Evolutionary conservation across 768 basidiomycete species (phyloP).

Genomic region (Lenzites betulinus): DNA sequence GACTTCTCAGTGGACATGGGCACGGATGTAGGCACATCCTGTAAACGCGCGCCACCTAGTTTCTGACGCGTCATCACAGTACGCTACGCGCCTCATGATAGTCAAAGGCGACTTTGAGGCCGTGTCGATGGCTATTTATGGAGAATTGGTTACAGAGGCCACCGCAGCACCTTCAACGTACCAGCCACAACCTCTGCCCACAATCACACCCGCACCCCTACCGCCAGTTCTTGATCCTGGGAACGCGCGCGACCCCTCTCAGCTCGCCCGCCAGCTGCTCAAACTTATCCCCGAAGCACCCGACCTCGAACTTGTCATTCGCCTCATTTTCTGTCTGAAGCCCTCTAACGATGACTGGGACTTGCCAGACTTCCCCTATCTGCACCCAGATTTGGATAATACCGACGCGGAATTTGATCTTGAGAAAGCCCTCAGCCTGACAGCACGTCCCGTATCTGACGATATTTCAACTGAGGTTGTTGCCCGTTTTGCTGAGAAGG

Average conservation of each 20-base stretch:
- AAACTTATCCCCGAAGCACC: slow-evolving; percentile 62
- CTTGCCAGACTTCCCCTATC: slow-evolving; percentile 66
- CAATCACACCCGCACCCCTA: slow-evolving; percentile 41
- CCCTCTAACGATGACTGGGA: slow-evolving; percentile 83
- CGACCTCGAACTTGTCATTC: slow-evolving; percentile 61
- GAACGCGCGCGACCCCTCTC: slow-evolving; percentile 58
- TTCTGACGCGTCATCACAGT: slow-evolving; percentile 39
- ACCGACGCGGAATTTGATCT: slow-evolving; percentile 56
- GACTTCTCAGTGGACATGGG: slow-evolving; percentile 76
- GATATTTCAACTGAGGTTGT: slow-evolving; percentile 52
- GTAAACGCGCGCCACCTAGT: background rate
- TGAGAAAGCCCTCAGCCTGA: slow-evolving; percentile 53
- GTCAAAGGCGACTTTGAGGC: slow-evolving; percentile 72
- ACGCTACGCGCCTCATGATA: slow-evolving; percentile 77
- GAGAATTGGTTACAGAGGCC: slow-evolving; percentile 53
- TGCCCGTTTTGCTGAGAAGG: slow-evolving; percentile 54
- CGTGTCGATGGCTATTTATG: slow-evolving; percentile 64
- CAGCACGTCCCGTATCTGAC: slow-evolving; percentile 62
- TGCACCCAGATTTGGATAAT: slow-evolving; percentile 63
- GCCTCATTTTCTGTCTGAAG: slow-evolving; percentile 80
- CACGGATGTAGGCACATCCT: slow-evolving; percentile 50
- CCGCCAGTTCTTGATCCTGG: slow-evolving; percentile 61
- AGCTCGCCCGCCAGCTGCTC: slow-evolving; percentile 62
- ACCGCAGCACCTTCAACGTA: slow-evolving; percentile 40
- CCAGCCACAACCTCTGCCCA: slow-evolving; percentile 43